Base-by-base conservation (phyloP, 2,329 filamentous ascomycete species). In the Monilinia polystroma region DNA sequence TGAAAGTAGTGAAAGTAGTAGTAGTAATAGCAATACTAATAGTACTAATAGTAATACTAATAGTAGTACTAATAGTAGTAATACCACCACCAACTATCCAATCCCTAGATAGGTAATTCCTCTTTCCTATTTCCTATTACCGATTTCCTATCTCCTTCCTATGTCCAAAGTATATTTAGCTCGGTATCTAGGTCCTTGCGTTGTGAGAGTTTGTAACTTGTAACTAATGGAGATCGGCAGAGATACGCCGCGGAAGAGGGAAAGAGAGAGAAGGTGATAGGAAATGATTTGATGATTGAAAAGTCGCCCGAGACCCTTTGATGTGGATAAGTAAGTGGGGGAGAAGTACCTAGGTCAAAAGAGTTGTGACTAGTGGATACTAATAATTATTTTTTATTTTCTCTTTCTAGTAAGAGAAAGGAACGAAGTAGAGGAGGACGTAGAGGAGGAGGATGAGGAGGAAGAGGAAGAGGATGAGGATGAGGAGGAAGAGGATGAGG, bases 131-230 rank as follows among this genome's bases (percentile, higher is more conserved):
- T 35, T 35, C 32, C 32, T 35, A 35, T 35, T 35, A 5, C 32
- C 32, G 3, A 35, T 35, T 35, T 1, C 32, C 3, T 35, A 6
- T 35, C 7, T 35, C 32, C 32, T 35, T 35, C 32, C 3, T 7
- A 35, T 35, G 32, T 35, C 32, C 38, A 12, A 16, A 49, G 54
- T 55, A 14, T 20, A 20, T 43, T 60, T 51, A 38, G 45, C 43
- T 60, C 58, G 45, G 51, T 35, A 60, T 60, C 38, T 7, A 20
- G 62, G 62, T 57, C 62, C 62, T 47, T 64, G 62, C 62, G 62
- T 57, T 47, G 23, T 49, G 53, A 38, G 45, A 23, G 32, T 35
- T 35, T 35, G 32, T 7, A 35, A 35, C 45, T 52, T 32, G 38
- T 64, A 26, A 18, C 29, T 41, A 47, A 26, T 65, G 53, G 43